These are phyloP conservation scores for Cucurbita maxima DNA, from an alignment of 306 rosid genomes.

Conservation along the genomic window DNA sequence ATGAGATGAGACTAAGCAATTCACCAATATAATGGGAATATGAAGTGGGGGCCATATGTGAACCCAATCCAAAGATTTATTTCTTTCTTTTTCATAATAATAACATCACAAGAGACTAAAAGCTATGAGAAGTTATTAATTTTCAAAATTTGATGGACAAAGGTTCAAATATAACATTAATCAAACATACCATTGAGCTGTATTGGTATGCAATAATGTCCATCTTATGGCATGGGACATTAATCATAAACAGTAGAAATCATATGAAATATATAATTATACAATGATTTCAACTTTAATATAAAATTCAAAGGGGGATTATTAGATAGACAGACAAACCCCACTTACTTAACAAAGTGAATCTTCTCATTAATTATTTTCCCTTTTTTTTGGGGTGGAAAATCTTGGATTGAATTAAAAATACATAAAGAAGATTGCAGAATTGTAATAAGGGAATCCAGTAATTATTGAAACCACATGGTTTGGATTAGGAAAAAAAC, in stretches of 20 bases:
- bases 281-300: conserved; percentile 2
- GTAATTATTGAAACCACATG: background rate
- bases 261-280: conserved; percentile 1
- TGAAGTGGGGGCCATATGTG: background rate
- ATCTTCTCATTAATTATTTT: conserved; percentile 2
- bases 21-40: background rate
- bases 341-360: background rate
- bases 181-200: background rate
- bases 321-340: conserved; percentile 2
- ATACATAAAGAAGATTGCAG: background rate
- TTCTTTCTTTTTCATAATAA: no score
- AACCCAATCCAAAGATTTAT: background rate
- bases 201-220: background rate
- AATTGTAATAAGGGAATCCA: background rate
- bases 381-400: background rate
- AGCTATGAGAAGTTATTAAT: no score
- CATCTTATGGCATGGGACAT: background rate
- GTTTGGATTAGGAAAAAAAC: background rate
- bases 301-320: background rate
- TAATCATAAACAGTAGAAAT: background rate
- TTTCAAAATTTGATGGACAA: background rate
- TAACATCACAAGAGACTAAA: no score
- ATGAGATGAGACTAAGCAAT: background rate
- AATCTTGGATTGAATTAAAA: background rate
- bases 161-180: background rate